Evolutionary conservation across 441 rosid genomes (phyloP).

Genomic region (Adansonia madagascariensis): DNA sequence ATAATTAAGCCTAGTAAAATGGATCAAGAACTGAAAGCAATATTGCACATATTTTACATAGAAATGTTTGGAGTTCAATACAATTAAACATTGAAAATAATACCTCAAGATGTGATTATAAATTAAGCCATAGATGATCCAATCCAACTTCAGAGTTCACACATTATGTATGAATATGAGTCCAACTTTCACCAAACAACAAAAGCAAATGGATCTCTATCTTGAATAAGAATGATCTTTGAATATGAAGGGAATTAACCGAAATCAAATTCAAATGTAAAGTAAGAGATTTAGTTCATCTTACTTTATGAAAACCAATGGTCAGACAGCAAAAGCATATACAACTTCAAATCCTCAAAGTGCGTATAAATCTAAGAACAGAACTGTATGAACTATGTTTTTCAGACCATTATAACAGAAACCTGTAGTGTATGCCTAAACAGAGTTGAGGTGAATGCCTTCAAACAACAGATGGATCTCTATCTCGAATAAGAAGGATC

Average conservation of each 20-base stretch:
- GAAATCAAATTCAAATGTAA: neutral
- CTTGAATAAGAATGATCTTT: neutral
- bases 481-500: neutral
- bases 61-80: neutral
- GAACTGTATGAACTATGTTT: neutral
- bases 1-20: neutral
- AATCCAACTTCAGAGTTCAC: neutral
- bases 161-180: neutral
- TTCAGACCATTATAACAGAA: neutral
- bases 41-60: no score
- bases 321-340: neutral
- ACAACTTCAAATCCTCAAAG: neutral
- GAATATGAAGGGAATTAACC: neutral
- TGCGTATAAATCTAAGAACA: neutral
- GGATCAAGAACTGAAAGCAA: neutral
- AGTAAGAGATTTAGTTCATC: neutral
- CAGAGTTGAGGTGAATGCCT: neutral
- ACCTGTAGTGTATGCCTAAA: neutral
- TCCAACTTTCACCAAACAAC: neutral
- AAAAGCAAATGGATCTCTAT: slow-evolving; percentile 5
- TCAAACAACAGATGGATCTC: neutral
- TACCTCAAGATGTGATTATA: neutral
- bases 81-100: neutral
- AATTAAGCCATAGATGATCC: neutral
- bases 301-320: neutral